Conservation (phyloP, 2,329 filamentous ascomycete genomes). For the Colletotrichum sojae region DNA sequence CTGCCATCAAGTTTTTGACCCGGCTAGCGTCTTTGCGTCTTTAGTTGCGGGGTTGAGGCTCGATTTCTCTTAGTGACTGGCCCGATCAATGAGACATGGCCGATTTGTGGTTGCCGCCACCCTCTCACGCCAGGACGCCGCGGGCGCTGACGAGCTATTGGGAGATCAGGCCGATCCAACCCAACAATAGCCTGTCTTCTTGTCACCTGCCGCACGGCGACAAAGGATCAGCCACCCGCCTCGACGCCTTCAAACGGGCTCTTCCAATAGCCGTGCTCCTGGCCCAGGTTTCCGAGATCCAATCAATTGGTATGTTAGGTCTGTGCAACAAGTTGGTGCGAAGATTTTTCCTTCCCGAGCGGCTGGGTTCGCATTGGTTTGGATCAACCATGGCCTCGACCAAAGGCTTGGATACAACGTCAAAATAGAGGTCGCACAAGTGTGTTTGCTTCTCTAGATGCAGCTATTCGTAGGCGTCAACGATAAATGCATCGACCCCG, state of each 20-base stretch:
- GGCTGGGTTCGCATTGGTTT: neutral
- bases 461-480: too few species aligned
- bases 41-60: constrained; percentile 17
- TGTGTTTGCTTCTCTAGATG: too few species aligned
- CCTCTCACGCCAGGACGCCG: constrained; percentile 14
- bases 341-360: neutral
- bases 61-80: constrained; percentile 5
- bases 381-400: too few species aligned
- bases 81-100: constrained; percentile 15
- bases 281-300: neutral
- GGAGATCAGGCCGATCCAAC: constrained; percentile 23
- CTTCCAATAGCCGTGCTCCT: constrained; percentile 17
- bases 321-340: neutral
- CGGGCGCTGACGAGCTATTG: constrained; percentile 10
- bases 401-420: too few species aligned
- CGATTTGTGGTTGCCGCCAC: constrained; percentile 30
- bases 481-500: too few species aligned
- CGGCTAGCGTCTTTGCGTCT: neutral
- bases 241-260: neutral
- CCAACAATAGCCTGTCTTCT: neutral
- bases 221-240: constrained; percentile 36
- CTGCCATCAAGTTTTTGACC: neutral
- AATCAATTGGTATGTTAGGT: neutral
- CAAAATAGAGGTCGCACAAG: too few species aligned
- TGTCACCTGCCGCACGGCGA: constrained; percentile 27